Conservation (phyloP, 2,329 filamentous ascomycete genomes). For the Zymoseptoria pseudotritici region DNA sequence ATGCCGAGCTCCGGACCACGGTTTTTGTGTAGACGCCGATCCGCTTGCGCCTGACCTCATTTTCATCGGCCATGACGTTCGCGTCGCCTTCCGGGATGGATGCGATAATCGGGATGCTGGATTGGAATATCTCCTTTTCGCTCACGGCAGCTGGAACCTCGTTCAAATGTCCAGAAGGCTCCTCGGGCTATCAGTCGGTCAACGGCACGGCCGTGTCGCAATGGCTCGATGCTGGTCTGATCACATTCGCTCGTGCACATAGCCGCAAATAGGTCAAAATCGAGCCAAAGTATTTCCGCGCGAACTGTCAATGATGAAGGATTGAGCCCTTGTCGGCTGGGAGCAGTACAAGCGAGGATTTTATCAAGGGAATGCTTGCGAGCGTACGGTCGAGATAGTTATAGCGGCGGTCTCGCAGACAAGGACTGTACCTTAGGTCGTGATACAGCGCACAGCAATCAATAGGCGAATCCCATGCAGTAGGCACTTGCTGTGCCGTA, state of each 20-base stretch:
- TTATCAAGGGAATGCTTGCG: background rate
- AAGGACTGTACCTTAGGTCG: background rate
- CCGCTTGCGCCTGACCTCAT: background rate
- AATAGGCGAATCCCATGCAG: background rate
- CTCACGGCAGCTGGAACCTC: too few relatives aligned
- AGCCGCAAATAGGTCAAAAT: background rate
- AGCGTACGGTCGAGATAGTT: background rate
- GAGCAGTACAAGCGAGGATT: background rate
- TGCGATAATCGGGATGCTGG: background rate
- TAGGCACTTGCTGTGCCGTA: background rate
- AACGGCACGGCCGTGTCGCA: too few relatives aligned
- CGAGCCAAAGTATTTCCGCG: background rate
- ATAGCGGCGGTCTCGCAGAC: background rate
- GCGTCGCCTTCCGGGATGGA: background rate
- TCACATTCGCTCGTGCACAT: background rate
- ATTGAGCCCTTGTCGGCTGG: background rate
- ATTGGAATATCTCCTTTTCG: background rate
- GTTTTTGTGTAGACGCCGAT: conserved; percentile 75
- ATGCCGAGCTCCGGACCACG: conserved; percentile 64
- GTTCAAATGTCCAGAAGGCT: background rate
- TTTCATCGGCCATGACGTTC: background rate
- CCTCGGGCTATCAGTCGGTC: background rate
- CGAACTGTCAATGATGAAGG: background rate
- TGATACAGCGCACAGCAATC: background rate
- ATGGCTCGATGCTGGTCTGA: background rate